Base-by-base conservation (phyloP, 345 rosid species). In the Eucalyptus pauciflora region DNA sequence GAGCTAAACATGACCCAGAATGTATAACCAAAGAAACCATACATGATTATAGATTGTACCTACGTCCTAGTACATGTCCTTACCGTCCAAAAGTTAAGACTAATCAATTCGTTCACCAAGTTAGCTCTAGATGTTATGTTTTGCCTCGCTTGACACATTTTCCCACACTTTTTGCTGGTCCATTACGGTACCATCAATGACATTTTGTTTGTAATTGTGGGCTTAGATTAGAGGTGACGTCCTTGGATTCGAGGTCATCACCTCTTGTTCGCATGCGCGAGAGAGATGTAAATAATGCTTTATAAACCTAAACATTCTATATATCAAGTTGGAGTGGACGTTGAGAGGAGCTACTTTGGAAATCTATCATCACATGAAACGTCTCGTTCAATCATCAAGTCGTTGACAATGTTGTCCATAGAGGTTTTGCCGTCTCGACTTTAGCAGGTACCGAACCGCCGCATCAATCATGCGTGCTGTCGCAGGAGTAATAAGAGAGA, bases 11-110 rank as follows among this genome's bases (percentile, higher is more conserved):
- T 56, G 62, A 56, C 62, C 13, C 62, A 9, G 13, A 22, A 22
- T 56, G 12, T 56, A 56, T 4, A 0, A 56, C 2, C 1, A 56
- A 56, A 56, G 62, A 22, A 4, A 56, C 62, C 2, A 56, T 0
- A 56, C 2, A 56, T 56, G 62, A 22, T 56, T 29, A 24, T 56
- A 56, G 62, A 24, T 56, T 56, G 29, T 56, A 56, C 62, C 62
- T 56, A 56, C 29, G 29, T 22, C 62, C 62, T 56, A 4, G 62
- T 56, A 56, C 62, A 56, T 22, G 62, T 56, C 62, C 6, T 56
- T 56, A 56, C 62, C 62, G 24, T 24, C 62, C 0, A 0, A 56
- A 7, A 18, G 24, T 52, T 18, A 50, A 56, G 62, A 56, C 62
- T 56, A 24, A 24, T 56, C 62, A 10, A 56, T 24, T 56, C 13